A percentile compares a stretch with the other conserved stretches of the same genome.
Evolutionary conservation across 495 filamentous ascomycete genomes (phyloP).

Genomic region (Pyronema omphalodes): DNA sequence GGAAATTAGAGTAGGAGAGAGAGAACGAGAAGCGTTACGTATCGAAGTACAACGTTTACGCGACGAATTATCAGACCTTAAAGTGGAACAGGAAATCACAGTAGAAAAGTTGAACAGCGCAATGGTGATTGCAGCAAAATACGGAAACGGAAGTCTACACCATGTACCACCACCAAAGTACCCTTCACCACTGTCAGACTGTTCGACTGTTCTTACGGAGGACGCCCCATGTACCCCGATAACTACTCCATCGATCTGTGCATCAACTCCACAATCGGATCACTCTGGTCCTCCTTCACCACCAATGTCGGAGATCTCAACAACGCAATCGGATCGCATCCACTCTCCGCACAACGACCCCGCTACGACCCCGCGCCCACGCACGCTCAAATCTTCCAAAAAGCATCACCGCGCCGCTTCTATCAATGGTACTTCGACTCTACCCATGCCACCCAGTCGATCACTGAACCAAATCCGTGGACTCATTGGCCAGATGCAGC

Average conservation of each 20-base stretch:
- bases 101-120: conserved; percentile 71
- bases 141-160: conserved; percentile 35
- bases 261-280: conserved; percentile 40
- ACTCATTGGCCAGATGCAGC: conserved; percentile 90
- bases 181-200: conserved; percentile 32
- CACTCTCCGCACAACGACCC: conserved; percentile 22
- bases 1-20: conserved; percentile 74
- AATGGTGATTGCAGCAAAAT: conserved; percentile 31
- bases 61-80: conserved; percentile 80
- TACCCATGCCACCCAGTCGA: conserved; percentile 52
- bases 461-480: conserved; percentile 85
- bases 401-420: conserved; percentile 22
- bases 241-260: conserved; percentile 36
- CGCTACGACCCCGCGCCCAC: conserved; percentile 32
- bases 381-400: conserved; percentile 18
- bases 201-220: conserved; percentile 19
- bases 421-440: conserved; percentile 24
- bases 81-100: conserved; percentile 84
- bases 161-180: conserved; percentile 24
- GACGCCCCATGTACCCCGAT: conserved; percentile 21
- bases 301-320: conserved; percentile 57
- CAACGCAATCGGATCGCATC: conserved; percentile 34
- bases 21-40: conserved; percentile 69
- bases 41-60: conserved; percentile 77
- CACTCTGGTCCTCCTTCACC: conserved; percentile 38